Evolutionary conservation across 495 filamentous ascomycete species (phyloP).

Genomic region (Penicillium fimorum): DNA sequence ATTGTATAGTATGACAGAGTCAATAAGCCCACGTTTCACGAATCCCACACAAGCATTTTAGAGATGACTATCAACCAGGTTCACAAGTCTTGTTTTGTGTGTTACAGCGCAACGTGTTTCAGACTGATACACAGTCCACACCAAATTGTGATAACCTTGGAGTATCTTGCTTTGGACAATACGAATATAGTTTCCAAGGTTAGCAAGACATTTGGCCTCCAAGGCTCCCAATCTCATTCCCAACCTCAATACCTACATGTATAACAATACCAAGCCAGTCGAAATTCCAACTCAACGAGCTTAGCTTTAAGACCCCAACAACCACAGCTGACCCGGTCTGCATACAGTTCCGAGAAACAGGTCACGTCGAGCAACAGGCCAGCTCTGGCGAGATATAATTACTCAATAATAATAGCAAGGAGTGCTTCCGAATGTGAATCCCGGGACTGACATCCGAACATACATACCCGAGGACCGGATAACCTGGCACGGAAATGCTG

Average conservation of each 20-base stretch:
- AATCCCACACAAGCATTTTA: slow-evolving; percentile 4
- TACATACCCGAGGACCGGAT: background rate
- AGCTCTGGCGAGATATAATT: background rate
- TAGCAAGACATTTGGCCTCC: background rate
- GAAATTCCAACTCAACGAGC: background rate
- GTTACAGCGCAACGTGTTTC: background rate
- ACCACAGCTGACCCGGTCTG: background rate
- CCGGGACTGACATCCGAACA: background rate
- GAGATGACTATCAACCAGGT: background rate
- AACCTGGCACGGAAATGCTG: background rate
- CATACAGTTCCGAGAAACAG: background rate
- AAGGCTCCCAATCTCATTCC: background rate
- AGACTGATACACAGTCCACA: background rate
- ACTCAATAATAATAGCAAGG: background rate
- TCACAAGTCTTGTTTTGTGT: slow-evolving; percentile 1
- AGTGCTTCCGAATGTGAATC: no score
- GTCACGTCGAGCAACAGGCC: background rate
- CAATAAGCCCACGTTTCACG: background rate
- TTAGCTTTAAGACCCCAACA: background rate
- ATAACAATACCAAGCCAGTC: background rate
- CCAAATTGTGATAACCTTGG: no score
- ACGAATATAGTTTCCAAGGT: no score
- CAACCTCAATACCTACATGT: background rate
- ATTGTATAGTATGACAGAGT: background rate
- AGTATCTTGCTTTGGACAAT: no score